Percentiles rank a stretch among this genome's conserved stretches.
Evolutionary conservation across 2,329 filamentous ascomycete species (phyloP).

Genomic region (Fusarium coffeatum): DNA sequence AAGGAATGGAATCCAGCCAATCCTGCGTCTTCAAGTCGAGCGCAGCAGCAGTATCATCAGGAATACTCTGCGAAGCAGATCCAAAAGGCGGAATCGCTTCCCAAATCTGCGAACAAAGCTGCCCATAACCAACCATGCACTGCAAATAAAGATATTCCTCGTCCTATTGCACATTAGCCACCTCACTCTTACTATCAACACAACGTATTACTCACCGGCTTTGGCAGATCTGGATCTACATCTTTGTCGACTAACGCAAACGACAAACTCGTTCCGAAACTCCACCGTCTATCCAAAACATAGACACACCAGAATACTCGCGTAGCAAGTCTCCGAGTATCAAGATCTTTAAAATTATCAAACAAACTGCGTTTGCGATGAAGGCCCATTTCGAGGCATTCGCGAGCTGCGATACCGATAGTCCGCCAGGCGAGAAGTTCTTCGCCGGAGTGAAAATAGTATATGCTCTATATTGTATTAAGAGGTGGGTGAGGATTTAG

Average conservation of each 20-base stretch:
- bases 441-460: slow-evolving; percentile 60
- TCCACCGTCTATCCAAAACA: slow-evolving; percentile 63
- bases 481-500: too few species aligned
- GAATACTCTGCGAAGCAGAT: slow-evolving; percentile 50
- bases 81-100: slow-evolving; percentile 56
- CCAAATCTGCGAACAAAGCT: slow-evolving; percentile 60
- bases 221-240: slow-evolving; percentile 60
- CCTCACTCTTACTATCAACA: fast-evolving
- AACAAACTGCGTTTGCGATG: slow-evolving; percentile 59
- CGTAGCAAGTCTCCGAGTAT: slow-evolving; percentile 48
- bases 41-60: slow-evolving; percentile 53
- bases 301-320: slow-evolving; percentile 64
- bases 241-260: slow-evolving; percentile 62
- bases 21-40: slow-evolving; percentile 58
- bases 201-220: slow-evolving; percentile 49
- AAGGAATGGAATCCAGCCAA: slow-evolving; percentile 60
- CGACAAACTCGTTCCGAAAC: slow-evolving; percentile 62
- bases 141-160: slow-evolving; percentile 55
- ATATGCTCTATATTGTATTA: slow-evolving; percentile 48
- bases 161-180: slow-evolving; percentile 30
- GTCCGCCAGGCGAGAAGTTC: slow-evolving; percentile 62
- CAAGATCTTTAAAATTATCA: slow-evolving; percentile 52
- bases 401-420: slow-evolving; percentile 59
- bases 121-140: slow-evolving; percentile 61
- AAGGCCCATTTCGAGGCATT: slow-evolving; percentile 61